Conservation (phyloP, 2,329 filamentous ascomycete genomes). For the Moelleriella libera region DNA sequence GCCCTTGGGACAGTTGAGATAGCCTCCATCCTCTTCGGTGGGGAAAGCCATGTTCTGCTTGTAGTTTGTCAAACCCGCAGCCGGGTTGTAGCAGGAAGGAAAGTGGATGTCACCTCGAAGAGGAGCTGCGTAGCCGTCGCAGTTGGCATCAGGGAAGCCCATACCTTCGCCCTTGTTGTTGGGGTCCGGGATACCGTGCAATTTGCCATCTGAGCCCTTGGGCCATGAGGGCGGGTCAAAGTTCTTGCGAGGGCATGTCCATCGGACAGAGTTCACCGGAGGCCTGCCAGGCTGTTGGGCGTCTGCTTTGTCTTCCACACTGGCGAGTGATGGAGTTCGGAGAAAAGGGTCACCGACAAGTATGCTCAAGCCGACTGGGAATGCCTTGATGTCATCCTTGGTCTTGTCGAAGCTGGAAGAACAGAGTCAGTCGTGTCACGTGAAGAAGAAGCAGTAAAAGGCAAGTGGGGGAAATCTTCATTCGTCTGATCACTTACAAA, state of each 20-base stretch:
- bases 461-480: too few species aligned
- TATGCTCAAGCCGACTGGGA: slow-evolving; percentile 59
- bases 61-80: slow-evolving; percentile 43
- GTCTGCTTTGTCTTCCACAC: slow-evolving; percentile 26
- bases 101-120: slow-evolving; percentile 56
- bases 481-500: slow-evolving; percentile 29
- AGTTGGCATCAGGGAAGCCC: slow-evolving; percentile 58
- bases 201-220: slow-evolving; percentile 35
- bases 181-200: slow-evolving; percentile 39
- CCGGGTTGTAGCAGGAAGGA: slow-evolving; percentile 60
- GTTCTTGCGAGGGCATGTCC: slow-evolving; percentile 44
- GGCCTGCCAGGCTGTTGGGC: slow-evolving; percentile 39
- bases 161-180: slow-evolving; percentile 40
- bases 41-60: slow-evolving; percentile 54
- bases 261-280: slow-evolving; percentile 38
- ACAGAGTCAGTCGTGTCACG: not conserved
- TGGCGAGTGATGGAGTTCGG: slow-evolving; percentile 35
- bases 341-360: slow-evolving; percentile 48
- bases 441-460: too few species aligned
- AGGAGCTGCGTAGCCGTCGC: slow-evolving; percentile 47
- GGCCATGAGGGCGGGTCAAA: slow-evolving; percentile 38
- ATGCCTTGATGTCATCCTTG: slow-evolving; percentile 52
- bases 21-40: slow-evolving; percentile 26
- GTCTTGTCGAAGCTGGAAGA: slow-evolving; percentile 39
- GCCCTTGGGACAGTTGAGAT: slow-evolving; percentile 38